Evolutionary conservation across 164 flowering plant species (phyloP).

Genomic region (Houttuynia cordata): DNA sequence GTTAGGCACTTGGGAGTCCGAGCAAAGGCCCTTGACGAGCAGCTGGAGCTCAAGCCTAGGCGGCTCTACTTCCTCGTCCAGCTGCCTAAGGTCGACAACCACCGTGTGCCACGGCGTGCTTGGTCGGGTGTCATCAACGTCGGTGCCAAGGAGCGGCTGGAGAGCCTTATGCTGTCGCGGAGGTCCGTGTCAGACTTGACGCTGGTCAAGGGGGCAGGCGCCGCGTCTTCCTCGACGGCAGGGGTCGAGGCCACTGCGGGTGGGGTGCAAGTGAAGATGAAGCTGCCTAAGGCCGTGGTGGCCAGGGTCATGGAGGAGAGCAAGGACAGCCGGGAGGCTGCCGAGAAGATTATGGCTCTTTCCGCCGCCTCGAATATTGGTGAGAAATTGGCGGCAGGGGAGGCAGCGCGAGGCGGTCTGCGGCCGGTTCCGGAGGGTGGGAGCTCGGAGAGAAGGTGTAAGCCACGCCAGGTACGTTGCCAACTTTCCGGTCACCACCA

Average conservation of each 20-base stretch:
- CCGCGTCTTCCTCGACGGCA: background rate
- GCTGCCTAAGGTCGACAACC: conserved; percentile 23
- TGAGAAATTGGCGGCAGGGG: background rate
- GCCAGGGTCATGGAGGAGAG: conserved; percentile 49
- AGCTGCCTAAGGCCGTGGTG: conserved; percentile 36
- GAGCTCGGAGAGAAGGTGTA: background rate
- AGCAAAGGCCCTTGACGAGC: conserved; percentile 36
- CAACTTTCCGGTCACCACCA: background rate
- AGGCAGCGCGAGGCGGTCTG: background rate
- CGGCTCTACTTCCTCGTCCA: conserved; percentile 40
- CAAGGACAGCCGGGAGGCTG: conserved; percentile 43
- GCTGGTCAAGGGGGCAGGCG: conserved; percentile 1
- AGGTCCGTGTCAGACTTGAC: conserved; percentile 34
- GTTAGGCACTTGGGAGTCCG: conserved; percentile 37
- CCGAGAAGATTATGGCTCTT: conserved; percentile 52
- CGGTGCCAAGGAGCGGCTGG: conserved; percentile 51
- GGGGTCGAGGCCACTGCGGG: background rate
- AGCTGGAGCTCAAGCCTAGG: conserved; percentile 29
- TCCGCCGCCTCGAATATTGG: conserved; percentile 17
- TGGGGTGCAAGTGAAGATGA: conserved; percentile 6
- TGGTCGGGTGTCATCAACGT: conserved; percentile 30
- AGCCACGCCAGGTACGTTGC: background rate
- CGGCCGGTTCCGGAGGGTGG: background rate
- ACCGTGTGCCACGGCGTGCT: conserved; percentile 18
- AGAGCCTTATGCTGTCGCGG: conserved; percentile 33